Evolutionary conservation across 2,329 filamentous ascomycete species (phyloP), one percentile per base, ranked within the genome.

Genomic region (Blumeria graminis): DNA sequence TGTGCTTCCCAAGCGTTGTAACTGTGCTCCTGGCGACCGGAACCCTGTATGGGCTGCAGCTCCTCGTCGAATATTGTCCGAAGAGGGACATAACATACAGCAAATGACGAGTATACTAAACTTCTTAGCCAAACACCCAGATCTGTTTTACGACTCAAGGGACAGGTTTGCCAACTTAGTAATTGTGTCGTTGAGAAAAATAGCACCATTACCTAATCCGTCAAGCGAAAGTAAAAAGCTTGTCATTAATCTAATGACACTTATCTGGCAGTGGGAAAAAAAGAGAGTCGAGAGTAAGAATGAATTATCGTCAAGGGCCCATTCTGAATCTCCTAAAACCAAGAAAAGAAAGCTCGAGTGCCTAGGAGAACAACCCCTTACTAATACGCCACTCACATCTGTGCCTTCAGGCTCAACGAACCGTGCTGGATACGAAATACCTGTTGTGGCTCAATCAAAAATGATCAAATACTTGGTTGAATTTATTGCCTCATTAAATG

Each of bases 21-120:
- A 77, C 58, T 74, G 77, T 36, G 73, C 76, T 7, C 74, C 76
- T 4, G 78, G 80, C 55, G 84, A 94, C 61, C 75, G 80, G 10
- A 84, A 86, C 61, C 84, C 86, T 2, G 74, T 88, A 10, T 98
- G 90, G 92, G 86, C 89, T 7, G 81, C 87, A 60, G 86, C 89
- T 61, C 89, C 92, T 34, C 80, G 90, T 45, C 86, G 89, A 56
- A 94, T 98, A 33, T 71, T 98, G 22, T 82, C 87, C 3, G 93
- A 98, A 66, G 92, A 98, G 68, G 89, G 86, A 32, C 86, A 92
- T 60, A 98, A 98, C 63, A 76, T 90, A 51, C 89, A 94, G 68
- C 92, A 96, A 69, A 84, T 96, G 71, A 94, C 88, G 56, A 92
- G 85, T 71, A 96, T 98, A 63, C 96, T 95, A 72, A 85, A 95